Percentiles rank a stretch among this genome's conserved stretches.
These are phyloP conservation scores for Phytophthora ohioensis DNA, from an alignment of 352 stramenopile genomes.

Conservation along the genomic window DNA sequence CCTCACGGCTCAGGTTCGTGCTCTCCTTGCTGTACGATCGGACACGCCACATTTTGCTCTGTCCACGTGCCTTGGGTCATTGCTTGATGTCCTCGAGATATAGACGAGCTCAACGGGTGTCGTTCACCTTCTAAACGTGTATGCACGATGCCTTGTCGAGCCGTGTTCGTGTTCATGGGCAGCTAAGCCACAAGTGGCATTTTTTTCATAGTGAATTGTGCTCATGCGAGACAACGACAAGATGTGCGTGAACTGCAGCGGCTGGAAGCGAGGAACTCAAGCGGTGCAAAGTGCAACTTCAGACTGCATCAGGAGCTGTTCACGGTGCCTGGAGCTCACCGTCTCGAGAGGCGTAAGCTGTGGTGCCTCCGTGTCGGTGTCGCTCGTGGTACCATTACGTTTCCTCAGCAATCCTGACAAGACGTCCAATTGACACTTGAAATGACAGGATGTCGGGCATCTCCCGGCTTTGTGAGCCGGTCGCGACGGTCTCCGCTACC, in stretches of 20 bases:
- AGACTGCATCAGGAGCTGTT: constrained; percentile 20
- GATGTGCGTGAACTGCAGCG: constrained; percentile 31
- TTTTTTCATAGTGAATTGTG: constrained; percentile 18
- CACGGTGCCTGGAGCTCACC: not conserved
- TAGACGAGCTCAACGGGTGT: constrained; percentile 28
- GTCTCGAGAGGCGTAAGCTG: not conserved
- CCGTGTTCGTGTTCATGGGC: not conserved
- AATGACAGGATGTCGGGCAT: constrained; percentile 28
- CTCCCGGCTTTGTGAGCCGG: constrained; percentile 20
- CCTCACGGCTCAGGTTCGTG: not conserved
- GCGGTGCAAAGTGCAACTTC: constrained; percentile 21
- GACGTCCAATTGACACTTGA: constrained; percentile 28
- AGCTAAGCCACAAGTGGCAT: constrained; percentile 2
- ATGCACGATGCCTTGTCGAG: constrained; percentile 17
- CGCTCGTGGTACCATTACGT: constrained; percentile 21
- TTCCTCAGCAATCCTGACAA: constrained; percentile 29
- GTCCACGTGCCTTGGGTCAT: constrained; percentile 33
- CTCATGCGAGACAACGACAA: constrained; percentile 33
- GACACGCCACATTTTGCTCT: constrained; percentile 23
- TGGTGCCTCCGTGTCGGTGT: constrained; percentile 2
- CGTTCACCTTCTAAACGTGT: not conserved
- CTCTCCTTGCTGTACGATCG: constrained; percentile 29
- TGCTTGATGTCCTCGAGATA: constrained; percentile 35
- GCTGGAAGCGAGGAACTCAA: constrained; percentile 31
- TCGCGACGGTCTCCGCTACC: constrained; percentile 20